These are phyloP conservation scores for Aspergillus brasiliensis DNA, from an alignment of 2,329 filamentous ascomycete species.

Conservation along the genomic window DNA sequence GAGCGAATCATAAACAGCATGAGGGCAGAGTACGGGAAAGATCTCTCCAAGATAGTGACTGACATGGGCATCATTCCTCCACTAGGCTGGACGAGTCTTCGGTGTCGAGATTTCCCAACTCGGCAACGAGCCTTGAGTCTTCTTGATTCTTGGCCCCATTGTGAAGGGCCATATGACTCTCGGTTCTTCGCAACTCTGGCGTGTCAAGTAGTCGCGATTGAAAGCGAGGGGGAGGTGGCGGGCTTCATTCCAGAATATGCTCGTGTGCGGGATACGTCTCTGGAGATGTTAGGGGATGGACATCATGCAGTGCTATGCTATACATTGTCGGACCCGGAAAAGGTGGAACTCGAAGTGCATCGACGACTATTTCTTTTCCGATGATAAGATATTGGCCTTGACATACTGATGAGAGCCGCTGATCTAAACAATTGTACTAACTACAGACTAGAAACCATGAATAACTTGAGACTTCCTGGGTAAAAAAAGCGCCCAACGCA, in stretches of 20 bases:
- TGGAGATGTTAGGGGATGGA: background rate
- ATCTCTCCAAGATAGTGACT: background rate
- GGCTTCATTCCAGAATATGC: background rate
- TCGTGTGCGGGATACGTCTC: background rate
- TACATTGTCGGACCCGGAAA: background rate
- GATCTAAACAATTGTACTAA: too few species aligned
- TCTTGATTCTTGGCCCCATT: conserved; percentile 32
- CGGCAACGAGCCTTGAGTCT: conserved; percentile 30
- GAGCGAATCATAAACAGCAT: background rate
- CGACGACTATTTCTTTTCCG: background rate
- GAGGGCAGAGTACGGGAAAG: background rate
- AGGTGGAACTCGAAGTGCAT: background rate
- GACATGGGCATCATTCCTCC: conserved; percentile 30
- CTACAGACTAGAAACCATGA: too few species aligned
- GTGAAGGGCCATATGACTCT: conserved; percentile 40
- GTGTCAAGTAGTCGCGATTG: conserved; percentile 10
- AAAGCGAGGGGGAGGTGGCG: conserved; percentile 8
- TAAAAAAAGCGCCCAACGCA: too few species aligned
- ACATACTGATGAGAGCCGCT: too few species aligned
- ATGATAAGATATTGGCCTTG: background rate
- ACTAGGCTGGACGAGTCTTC: conserved; percentile 34
- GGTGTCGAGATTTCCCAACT: conserved; percentile 29
- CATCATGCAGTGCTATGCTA: background rate
- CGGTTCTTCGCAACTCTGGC: conserved; percentile 30
- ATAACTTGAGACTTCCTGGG: too few species aligned